Evolutionary conservation across 2,329 filamentous ascomycete species (phyloP), one percentile per base, ranked within the genome.

Genomic region (Lachnellula willkommii): DNA sequence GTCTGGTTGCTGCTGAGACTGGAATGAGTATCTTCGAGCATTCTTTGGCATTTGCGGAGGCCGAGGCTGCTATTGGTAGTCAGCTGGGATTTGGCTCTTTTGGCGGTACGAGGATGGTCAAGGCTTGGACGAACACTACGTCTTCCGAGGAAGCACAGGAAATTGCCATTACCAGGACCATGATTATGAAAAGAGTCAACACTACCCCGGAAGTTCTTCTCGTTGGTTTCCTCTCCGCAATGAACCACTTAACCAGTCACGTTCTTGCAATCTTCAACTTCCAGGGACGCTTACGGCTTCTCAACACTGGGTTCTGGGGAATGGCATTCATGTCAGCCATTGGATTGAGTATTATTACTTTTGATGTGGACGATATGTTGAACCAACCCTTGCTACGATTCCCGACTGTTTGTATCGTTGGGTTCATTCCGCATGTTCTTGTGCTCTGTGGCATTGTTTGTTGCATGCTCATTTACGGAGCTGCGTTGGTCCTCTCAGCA

Each of bases 11-110:
- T 60, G 87, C 89, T 0, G 94, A 97, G 73, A 95, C 90, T 1
- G 92, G 91, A 17, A 96, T 97, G 89, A 96, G 92, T 0, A 81
- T 96, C 2, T 96, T 97, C 66, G 94, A 99, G 70, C 92, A 96
- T 68, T 96, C 92, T 0, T 78, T 99, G 8, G 93, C 93, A 2
- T 99, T 97, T 73, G 90, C 93, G 11, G 94, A 99, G 72, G 93
- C 93, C 8, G 94, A 99, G 70, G 87, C 89, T 32, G 88, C 92
- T 61, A 85, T 96, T 47, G 86, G 85, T 64, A 89, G 86, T 62
- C 88, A 91, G 50, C 80, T 96, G 14, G 87, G 87, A 12, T 83
- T 91, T 71, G 84, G 86, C 0, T 65, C 83, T 76, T 79, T 46
- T 71, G 67, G 65, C 8, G 63, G 53, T 15, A 64, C 60, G 8